Percentiles rank a stretch among this genome's conserved stretches.
These are phyloP conservation scores for Daedaleopsis nitida DNA, from an alignment of 768 basidiomycete species.

Conservation along the genomic window DNA sequence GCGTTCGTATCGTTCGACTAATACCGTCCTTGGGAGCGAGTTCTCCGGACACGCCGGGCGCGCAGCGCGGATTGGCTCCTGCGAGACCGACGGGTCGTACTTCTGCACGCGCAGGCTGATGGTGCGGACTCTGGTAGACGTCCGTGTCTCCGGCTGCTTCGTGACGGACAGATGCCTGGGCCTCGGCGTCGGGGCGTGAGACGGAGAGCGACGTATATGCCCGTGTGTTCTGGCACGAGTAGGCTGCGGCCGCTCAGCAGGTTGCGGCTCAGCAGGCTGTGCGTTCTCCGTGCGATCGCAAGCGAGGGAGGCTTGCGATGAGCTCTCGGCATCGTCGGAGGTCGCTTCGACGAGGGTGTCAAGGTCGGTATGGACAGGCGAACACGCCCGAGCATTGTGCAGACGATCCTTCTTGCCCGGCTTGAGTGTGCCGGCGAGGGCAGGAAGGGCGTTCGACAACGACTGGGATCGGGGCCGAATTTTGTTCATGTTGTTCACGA, in stretches of 20 bases:
- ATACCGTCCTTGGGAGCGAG: not conserved
- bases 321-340: not conserved
- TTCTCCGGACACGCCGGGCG: constrained; percentile 16
- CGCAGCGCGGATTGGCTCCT: constrained; percentile 4
- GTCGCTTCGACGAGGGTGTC: not conserved
- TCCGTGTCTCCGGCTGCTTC: not conserved
- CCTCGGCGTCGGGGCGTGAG: no score
- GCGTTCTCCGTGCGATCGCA: no score
- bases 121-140: not conserved
- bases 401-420: not conserved
- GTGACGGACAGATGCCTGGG: not conserved
- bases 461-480: not conserved
- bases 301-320: no score
- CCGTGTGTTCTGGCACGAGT: no score
- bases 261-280: no score
- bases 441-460: not conserved
- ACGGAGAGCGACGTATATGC: no score
- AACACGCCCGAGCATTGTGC: not conserved
- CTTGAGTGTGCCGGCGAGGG: not conserved
- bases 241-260: no score
- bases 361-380: not conserved
- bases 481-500: not conserved
- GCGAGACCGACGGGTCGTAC: not conserved
- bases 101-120: not conserved
- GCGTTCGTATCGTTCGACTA: constrained; percentile 10